phyloP scores from a whole-genome alignment of 805 yeast species.

The Debaryomyces castellii region DNA sequence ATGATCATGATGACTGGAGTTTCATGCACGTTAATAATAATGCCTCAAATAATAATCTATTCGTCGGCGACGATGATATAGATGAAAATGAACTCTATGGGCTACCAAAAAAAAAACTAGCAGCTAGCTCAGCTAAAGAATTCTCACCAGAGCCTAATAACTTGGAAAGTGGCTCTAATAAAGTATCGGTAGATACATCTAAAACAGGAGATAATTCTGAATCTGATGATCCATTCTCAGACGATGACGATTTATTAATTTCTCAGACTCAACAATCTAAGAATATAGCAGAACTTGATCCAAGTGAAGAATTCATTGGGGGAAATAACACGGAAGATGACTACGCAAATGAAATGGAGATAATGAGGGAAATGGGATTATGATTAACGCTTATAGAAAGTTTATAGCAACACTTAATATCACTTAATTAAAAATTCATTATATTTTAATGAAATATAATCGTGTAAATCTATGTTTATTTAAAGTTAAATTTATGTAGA shows the following conservation, averaged over 20 bases:
- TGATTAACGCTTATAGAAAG: too few species aligned
- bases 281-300: neutral
- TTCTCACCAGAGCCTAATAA: too few species aligned
- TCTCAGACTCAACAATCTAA: neutral
- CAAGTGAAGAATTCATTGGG: conserved; percentile 4
- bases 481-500: conserved; percentile 1
- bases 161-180: too few species aligned
- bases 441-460: neutral
- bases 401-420: too few species aligned
- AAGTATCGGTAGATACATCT: too few species aligned
- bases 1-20: conserved; percentile 30
- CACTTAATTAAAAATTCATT: too few species aligned
- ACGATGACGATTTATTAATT: conserved; percentile 16
- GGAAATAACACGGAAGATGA: conserved; percentile 21
- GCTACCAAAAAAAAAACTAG: neutral
- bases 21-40: conserved; percentile 21
- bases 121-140: too few species aligned
- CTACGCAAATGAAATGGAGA: conserved; percentile 23
- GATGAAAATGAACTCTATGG: conserved; percentile 21
- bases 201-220: neutral
- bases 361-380: conserved; percentile 40
- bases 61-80: conserved; percentile 23
- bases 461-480: neutral
- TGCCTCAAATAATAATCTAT: conserved; percentile 19
- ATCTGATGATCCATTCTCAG: conserved; percentile 23